Percentiles rank a stretch among this genome's conserved stretches.
These are phyloP conservation scores for Tricholoma bakamatsutake DNA, from an alignment of 768 basidiomycete genomes.

Conservation along the genomic window DNA sequence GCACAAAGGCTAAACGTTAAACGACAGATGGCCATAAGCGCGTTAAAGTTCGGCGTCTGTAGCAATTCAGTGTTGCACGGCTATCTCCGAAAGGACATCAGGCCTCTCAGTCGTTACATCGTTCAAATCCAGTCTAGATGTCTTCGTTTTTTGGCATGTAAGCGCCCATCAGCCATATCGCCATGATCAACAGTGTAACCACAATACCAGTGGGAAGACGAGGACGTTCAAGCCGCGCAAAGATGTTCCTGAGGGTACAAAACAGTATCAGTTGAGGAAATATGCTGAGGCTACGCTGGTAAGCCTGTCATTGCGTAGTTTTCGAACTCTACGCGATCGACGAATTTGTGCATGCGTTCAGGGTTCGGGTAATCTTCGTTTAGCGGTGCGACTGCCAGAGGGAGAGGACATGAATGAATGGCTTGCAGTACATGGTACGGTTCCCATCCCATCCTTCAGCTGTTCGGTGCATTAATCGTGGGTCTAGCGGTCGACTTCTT, in stretches of 20 bases:
- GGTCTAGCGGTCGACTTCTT: constrained; percentile 93
- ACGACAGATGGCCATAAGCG: no score
- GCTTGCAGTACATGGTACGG: constrained; percentile 99
- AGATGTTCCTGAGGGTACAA: constrained; percentile 92
- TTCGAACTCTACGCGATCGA: not conserved
- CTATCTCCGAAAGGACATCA: no score
- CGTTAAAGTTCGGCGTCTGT: no score
- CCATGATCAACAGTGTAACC: not conserved
- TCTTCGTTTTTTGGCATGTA: constrained; percentile 88
- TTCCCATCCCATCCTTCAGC: constrained; percentile 28
- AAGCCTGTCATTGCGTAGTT: constrained; percentile 16
- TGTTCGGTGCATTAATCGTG: not conserved
- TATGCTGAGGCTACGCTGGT: constrained; percentile 95
- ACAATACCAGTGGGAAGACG: constrained; percentile 65
- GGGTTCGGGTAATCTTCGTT: constrained; percentile 93
- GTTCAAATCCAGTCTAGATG: constrained; percentile 36
- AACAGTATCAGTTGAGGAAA: constrained; percentile 97
- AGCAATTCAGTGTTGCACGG: no score
- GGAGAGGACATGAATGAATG: constrained; percentile 98
- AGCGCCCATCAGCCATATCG: constrained; percentile 25
- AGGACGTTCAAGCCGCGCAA: constrained; percentile 96
- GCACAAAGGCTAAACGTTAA: no score
- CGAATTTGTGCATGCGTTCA: constrained; percentile 23
- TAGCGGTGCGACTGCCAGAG: constrained; percentile 91
- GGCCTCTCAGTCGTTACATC: not conserved